Evolutionary conservation across 306 rosid genomes (phyloP), one percentile per base, ranked within the genome.

Genomic region (Castanospermum australe): DNA sequence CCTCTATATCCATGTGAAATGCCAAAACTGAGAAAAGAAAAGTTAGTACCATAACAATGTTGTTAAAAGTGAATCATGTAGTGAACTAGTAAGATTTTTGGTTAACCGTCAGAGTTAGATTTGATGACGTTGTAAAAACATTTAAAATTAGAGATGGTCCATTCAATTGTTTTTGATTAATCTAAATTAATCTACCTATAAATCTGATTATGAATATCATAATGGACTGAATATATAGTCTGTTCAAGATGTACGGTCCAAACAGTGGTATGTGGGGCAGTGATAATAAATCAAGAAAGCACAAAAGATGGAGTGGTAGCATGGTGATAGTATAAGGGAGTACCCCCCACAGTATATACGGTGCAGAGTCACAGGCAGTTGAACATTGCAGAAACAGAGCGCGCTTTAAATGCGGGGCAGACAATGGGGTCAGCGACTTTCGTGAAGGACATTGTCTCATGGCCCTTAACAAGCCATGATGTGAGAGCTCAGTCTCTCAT

Each of bases 331-430:
- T 50, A 33, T 47, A 30, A 50, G 73, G 51, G 41, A 25, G 18
- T 67, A n/a, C n/a, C n/a, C n/a, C n/a, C 12, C 1, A 5, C 10
- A 15, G 7, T 50, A 24, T 5, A 66, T 32, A 52, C 18, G 41
- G 32, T n/a, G 32, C 13, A 24, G 39, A 38, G 22, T 51, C 47
- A 30, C 17, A 51, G 24, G n/a, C 51, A 20, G 33, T 39, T 67
- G 51, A 33, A 67, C 45, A 71, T 15, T 22, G 41, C 15, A 64
- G 60, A 62, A 45, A 82, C 68, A 70, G 73, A 75, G 70, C 69
- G 60, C 82, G 78, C 85, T 76, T 76, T 88, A 77, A 88, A 81
- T 85, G 89, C 83, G 82, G 73, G 81, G 79, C 80, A 81, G 89
- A 83, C 86, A 71, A 79, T 11, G 30, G 39, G 75, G 92, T 86